phyloP scores from a whole-genome alignment of 345 rosid genomes.

The Cochlearia excelsa region DNA sequence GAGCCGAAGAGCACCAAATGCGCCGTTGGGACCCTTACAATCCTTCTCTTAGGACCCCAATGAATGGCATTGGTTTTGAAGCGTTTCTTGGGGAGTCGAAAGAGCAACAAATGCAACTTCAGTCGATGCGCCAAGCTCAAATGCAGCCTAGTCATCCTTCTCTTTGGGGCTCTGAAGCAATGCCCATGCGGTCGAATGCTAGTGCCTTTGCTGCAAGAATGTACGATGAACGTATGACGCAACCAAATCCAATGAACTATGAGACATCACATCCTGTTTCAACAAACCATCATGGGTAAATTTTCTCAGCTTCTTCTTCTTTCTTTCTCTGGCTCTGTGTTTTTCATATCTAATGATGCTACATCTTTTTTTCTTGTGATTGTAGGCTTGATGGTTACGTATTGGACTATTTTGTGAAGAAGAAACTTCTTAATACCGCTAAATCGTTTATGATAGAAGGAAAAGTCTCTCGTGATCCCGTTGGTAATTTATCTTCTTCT shows the following conservation, averaged over 20 bases:
- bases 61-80: slow-evolving; percentile 60
- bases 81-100: slow-evolving; percentile 20
- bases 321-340: background rate
- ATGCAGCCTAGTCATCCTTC: slow-evolving; percentile 70
- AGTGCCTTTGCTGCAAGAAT: slow-evolving; percentile 82
- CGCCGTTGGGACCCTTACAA: slow-evolving; percentile 54
- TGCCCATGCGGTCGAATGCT: slow-evolving; percentile 74
- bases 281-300: slow-evolving; percentile 67
- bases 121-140: slow-evolving; percentile 75
- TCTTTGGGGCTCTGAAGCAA: slow-evolving; percentile 71
- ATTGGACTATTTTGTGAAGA: slow-evolving; percentile 93
- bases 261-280: slow-evolving; percentile 76
- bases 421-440: slow-evolving; percentile 75
- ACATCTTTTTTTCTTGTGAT: slow-evolving; percentile 5
- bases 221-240: slow-evolving; percentile 53
- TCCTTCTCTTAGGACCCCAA: slow-evolving; percentile 15
- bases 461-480: slow-evolving; percentile 87
- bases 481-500: slow-evolving; percentile 51
- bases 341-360: too few relatives aligned
- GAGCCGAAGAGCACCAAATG: slow-evolving; percentile 46
- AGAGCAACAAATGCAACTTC: slow-evolving; percentile 81
- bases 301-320: slow-evolving; percentile 25
- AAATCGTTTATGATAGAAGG: slow-evolving; percentile 97
- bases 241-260: slow-evolving; percentile 60
- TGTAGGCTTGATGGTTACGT: slow-evolving; percentile 95